These are phyloP conservation scores for Elsinoe necatrix DNA, from an alignment of 2,329 filamentous ascomycete species.

Conservation along the genomic window DNA sequence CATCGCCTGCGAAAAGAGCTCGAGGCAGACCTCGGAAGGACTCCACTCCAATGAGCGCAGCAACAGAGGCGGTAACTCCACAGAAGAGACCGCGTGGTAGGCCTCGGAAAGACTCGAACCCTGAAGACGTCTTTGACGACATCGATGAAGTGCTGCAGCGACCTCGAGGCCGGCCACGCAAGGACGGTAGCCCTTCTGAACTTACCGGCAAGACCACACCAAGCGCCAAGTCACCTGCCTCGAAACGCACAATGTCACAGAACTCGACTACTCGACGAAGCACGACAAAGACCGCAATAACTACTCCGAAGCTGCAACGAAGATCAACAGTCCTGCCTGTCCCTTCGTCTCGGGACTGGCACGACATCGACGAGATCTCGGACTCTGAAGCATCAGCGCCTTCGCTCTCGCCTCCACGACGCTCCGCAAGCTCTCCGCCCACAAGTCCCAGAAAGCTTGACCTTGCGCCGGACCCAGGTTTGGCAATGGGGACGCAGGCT, in stretches of 20 bases:
- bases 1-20: not conserved
- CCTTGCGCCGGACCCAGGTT: slow-evolving; percentile 16
- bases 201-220: slow-evolving; percentile 17
- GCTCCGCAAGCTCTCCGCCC: slow-evolving; percentile 23
- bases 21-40: not conserved
- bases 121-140: not conserved
- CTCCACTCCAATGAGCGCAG: not conserved
- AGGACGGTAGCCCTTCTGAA: slow-evolving; percentile 16
- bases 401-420: slow-evolving; percentile 27
- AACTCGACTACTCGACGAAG: not conserved
- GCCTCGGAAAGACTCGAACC: not conserved
- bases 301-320: not conserved
- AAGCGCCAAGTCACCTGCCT: slow-evolving; percentile 10
- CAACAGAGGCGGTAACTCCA: not conserved
- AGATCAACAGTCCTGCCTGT: not conserved
- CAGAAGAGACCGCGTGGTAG: not conserved
- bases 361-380: slow-evolving; percentile 25
- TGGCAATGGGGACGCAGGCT: not conserved
- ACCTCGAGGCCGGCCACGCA: slow-evolving; percentile 23
- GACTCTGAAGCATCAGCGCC: slow-evolving; percentile 27
- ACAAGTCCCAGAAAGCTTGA: slow-evolving; percentile 21
- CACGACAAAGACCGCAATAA: not conserved
- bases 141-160: slow-evolving; percentile 16
- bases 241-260: not conserved
- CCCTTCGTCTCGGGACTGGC: slow-evolving; percentile 15